Evolutionary conservation across 768 basidiomycete species (phyloP), one percentile per base, ranked within the genome.

Genomic region (Kwoniella heveanensis): DNA sequence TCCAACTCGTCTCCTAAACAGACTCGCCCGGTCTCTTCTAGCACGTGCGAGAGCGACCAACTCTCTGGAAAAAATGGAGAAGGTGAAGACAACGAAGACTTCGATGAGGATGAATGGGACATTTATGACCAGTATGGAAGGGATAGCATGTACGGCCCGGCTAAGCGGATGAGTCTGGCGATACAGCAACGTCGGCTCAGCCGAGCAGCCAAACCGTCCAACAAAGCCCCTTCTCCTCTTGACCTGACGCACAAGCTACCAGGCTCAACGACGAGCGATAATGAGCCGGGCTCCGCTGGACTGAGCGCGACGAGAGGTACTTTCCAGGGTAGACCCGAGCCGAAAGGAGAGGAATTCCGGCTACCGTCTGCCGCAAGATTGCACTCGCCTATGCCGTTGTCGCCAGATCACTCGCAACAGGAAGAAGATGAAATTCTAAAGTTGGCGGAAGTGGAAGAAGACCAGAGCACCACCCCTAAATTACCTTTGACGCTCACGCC

Each of bases 111-210:
- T 21, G 72, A 73, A 21, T 77, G 76, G 76, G 76, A 77, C 50
- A 77, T 77, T 19, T 77, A 77, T 62, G 74, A 61, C 52, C 67
- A 72, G 25, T 76, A 77, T 57, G 74, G 72, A 12, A 44, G 74
- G 36, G 73, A 77, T 22, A 71, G 69, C 53, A 71, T 77, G 76
- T 77, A 75, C 50, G 67, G 51, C 44, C 56, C 56, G 13, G 57
- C 50, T 2, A 52, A 58, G 46, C 64, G 57, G 21, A 57, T 62
- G 57, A 52, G 46, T 27, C 27, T 62, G 25, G 68, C 64, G 44
- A 54, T 57, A 1, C 60, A 57, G 29, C 64, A 62, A 27, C 52
- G 57, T 44, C 52, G 68, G 17, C 21, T 60, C 17, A 58, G 55
- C 37, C 50, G 52, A 32, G 52, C 54, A 6, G 57, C 64, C 5